Conservation (phyloP, 306 rosid species). For the Coriaria nepalensis region DNA sequence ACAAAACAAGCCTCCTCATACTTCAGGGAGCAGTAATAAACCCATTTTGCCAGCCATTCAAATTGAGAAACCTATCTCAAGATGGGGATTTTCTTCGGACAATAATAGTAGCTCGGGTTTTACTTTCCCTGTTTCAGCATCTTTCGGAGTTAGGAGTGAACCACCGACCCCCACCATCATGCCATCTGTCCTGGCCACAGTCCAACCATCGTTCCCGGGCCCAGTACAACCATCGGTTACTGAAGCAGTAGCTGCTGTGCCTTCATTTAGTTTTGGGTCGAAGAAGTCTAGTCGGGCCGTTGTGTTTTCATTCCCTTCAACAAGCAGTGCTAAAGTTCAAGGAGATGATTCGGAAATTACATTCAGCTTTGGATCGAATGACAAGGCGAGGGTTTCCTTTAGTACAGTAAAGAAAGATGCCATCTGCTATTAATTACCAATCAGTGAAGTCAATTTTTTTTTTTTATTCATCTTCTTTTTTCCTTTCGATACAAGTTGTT, state of each 20-base stretch:
- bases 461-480: no score
- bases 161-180: constrained; percentile 72
- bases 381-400: constrained; percentile 38
- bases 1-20: constrained; percentile 24
- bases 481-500: no score
- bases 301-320: constrained; percentile 65
- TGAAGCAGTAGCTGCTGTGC: constrained; percentile 23
- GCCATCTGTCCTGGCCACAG: constrained; percentile 30
- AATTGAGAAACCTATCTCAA: constrained; percentile 44
- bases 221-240: constrained; percentile 18
- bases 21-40: constrained; percentile 23
- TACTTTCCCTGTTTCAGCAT: constrained; percentile 64
- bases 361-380: constrained; percentile 57
- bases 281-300: constrained; percentile 31
- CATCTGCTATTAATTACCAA: constrained; percentile 30
- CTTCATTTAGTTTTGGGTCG: constrained; percentile 44
- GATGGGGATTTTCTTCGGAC: constrained; percentile 41
- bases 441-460: no score
- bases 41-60: constrained; percentile 51
- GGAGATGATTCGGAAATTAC: constrained; percentile 32
- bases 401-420: constrained; percentile 37
- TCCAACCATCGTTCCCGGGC: no score
- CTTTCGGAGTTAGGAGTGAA: constrained; percentile 40
- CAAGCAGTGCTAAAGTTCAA: constrained; percentile 26
- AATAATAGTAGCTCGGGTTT: constrained; percentile 35